Conservation (phyloP, 768 basidiomycete species). For the Russula abietina region DNA sequence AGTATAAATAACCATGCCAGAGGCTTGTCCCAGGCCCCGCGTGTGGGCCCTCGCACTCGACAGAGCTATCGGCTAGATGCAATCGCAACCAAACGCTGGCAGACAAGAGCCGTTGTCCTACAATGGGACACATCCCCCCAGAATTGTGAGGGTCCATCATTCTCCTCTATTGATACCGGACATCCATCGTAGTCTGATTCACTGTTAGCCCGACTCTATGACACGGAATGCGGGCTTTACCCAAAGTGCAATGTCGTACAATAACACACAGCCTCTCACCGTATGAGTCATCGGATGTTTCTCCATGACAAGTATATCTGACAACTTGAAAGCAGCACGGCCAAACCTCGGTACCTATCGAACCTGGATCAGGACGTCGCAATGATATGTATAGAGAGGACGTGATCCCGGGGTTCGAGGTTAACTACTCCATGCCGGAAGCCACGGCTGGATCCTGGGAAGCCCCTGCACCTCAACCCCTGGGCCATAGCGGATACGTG, state of each 20-base stretch:
- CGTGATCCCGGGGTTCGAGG: not conserved
- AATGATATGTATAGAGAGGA: not conserved
- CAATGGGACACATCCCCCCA: not conserved
- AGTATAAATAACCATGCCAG: too few species aligned
- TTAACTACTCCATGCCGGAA: not conserved
- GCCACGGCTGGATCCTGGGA: too few species aligned
- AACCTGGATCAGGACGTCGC: not conserved
- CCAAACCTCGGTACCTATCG: not conserved
- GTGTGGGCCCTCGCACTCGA: too few species aligned
- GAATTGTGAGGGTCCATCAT: not conserved
- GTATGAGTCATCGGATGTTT: not conserved
- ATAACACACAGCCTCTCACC: not conserved
- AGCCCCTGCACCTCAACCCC: not conserved
- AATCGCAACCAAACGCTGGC: too few species aligned
- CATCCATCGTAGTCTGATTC: not conserved
- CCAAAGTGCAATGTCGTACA: not conserved
- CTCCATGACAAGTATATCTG: not conserved
- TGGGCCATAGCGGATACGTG: not conserved
- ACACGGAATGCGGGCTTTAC: not conserved
- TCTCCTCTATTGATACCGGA: not conserved
- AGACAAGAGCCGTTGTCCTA: not conserved
- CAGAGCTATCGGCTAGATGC: too few species aligned
- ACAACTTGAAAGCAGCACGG: not conserved
- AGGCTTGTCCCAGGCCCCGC: too few species aligned
- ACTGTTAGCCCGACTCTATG: not conserved